Evolutionary conservation across 2,329 filamentous ascomycete genomes (phyloP).

Genomic region (Phaeoacremonium minimum): DNA sequence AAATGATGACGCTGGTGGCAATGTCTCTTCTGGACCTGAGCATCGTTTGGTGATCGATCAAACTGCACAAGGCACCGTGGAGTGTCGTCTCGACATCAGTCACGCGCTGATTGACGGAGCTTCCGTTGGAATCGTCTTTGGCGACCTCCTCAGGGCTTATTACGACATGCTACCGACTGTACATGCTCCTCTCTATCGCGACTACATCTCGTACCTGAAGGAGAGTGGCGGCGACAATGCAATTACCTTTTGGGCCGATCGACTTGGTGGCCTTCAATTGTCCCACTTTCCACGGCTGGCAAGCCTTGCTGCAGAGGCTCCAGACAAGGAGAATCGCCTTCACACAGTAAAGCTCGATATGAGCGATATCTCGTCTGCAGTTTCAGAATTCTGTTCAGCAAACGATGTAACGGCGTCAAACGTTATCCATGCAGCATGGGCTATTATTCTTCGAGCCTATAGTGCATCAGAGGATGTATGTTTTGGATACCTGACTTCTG

Average conservation of each 20-base stretch:
- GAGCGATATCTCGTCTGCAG: neutral
- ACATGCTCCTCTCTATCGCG: constrained; percentile 11
- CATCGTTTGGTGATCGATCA: no score
- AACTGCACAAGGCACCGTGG: no score
- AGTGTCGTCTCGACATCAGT: constrained; percentile 27
- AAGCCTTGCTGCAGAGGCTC: no score
- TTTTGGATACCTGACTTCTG: constrained; percentile 16
- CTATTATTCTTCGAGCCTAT: constrained; percentile 6
- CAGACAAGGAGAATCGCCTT: no score
- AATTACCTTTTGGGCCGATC: constrained; percentile 18
- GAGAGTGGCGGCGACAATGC: no score
- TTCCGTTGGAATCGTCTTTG: constrained; percentile 21
- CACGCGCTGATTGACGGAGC: constrained; percentile 28
- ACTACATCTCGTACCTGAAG: constrained; percentile 15
- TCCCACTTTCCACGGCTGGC: constrained; percentile 19
- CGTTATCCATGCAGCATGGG: constrained; percentile 11
- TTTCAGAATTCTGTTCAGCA: neutral
- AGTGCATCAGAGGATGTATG: constrained; percentile 5
- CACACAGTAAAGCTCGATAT: no score
- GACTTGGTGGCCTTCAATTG: constrained; percentile 17
- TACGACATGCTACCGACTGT: no score
- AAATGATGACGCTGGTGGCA: no score
- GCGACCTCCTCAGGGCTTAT: constrained; percentile 21
- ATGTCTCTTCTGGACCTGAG: no score
- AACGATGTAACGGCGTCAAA: constrained; percentile 14